phyloP scores from a whole-genome alignment of 2,329 filamentous ascomycete genomes.

The Xylaria multiplex region DNA sequence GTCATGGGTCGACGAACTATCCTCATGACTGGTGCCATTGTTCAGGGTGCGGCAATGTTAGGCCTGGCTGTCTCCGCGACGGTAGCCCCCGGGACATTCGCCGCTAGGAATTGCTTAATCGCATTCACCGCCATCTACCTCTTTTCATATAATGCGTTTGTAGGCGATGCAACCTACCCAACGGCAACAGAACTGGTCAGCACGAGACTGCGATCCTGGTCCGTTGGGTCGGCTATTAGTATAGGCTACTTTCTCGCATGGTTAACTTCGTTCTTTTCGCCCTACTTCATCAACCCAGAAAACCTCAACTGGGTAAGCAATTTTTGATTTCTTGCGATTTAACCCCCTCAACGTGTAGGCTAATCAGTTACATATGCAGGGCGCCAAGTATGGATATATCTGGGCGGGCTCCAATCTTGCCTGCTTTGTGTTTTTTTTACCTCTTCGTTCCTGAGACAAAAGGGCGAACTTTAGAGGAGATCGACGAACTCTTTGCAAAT shows the following conservation, averaged over 20 bases:
- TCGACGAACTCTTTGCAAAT: constrained; percentile 47
- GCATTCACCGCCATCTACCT: constrained; percentile 51
- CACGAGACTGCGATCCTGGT: constrained; percentile 57
- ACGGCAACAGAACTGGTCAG: constrained; percentile 57
- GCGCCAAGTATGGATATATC: constrained; percentile 57
- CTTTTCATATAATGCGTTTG: constrained; percentile 53
- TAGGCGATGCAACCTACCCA: constrained; percentile 54
- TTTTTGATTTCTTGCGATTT: too few relatives aligned
- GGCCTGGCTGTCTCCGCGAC: constrained; percentile 52
- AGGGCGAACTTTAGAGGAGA: constrained; percentile 46
- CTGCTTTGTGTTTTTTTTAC: constrained; percentile 47
- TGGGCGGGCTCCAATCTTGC: constrained; percentile 51
- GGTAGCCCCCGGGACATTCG: constrained; percentile 43
- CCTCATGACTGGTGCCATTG: constrained; percentile 57
- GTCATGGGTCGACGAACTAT: constrained; percentile 58
- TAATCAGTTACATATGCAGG: constrained; percentile 41
- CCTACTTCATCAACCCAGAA: constrained; percentile 48
- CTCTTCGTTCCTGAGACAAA: constrained; percentile 47
- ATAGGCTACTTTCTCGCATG: constrained; percentile 59
- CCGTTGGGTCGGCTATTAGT: constrained; percentile 60
- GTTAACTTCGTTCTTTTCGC: constrained; percentile 47
- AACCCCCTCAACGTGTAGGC: too few relatives aligned
- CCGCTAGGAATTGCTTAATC: constrained; percentile 49
- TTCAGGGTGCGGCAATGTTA: constrained; percentile 58
- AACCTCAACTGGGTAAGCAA: constrained; percentile 47